Percentiles rank a stretch among this genome's conserved stretches.
phyloP scores from a whole-genome alignment of 192 early-diverging fungal species.

The Linnemannia exigua region DNA sequence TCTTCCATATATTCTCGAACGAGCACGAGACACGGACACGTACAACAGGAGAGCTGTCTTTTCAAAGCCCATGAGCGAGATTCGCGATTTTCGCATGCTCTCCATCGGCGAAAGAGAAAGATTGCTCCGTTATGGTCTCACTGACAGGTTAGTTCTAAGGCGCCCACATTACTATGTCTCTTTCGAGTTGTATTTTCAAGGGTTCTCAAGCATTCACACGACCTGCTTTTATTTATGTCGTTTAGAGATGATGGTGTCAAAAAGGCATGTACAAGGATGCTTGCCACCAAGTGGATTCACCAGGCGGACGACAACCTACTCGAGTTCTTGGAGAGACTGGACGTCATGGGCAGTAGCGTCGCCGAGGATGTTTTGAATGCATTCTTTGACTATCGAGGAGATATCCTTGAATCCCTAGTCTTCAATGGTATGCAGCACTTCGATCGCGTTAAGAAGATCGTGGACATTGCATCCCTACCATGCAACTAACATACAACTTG shows the following conservation, averaged over 20 bases:
- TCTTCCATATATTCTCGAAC: constrained; percentile 78
- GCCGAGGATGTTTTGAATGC: constrained; percentile 75
- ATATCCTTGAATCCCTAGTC: constrained; percentile 72
- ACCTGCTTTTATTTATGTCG: background rate
- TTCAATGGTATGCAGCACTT: constrained; percentile 64
- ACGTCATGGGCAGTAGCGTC: constrained; percentile 77
- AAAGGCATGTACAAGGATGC: constrained; percentile 78
- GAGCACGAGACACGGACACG: constrained; percentile 83
- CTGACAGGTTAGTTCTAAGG: constrained; percentile 72
- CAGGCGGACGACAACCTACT: constrained; percentile 80
- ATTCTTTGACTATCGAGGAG: constrained; percentile 73
- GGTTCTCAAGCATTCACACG: background rate
- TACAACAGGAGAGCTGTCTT: constrained; percentile 82
- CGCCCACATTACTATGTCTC: background rate
- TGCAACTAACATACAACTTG: background rate
- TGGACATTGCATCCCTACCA: background rate
- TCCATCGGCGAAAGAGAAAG: constrained; percentile 78
- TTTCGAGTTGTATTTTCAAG: background rate
- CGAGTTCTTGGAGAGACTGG: constrained; percentile 79
- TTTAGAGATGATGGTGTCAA: constrained; percentile 79
- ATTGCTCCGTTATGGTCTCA: constrained; percentile 80
- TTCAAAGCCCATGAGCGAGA: constrained; percentile 75
- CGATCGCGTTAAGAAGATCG: background rate
- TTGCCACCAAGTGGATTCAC: constrained; percentile 79
- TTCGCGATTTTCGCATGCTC: constrained; percentile 77